These are phyloP conservation scores for Wickerhamomyces xylosicus DNA, from an alignment of 805 yeast genomes.

Conservation along the genomic window DNA sequence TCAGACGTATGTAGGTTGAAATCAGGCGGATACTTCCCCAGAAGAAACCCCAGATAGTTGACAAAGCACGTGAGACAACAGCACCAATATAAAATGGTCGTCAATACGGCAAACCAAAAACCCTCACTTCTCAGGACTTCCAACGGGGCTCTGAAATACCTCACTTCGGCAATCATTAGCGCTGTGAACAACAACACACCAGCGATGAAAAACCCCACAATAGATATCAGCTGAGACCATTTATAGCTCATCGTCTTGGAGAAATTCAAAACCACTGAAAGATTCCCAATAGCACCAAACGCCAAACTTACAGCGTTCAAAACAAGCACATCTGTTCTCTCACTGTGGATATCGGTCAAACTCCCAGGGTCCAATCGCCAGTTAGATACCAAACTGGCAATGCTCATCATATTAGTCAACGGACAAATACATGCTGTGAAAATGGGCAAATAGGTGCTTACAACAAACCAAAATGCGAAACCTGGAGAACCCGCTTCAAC, in stretches of 20 bases:
- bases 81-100: slow-evolving; percentile 48
- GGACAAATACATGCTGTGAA: slow-evolving; percentile 76
- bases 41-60: slow-evolving; percentile 53
- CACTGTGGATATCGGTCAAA: slow-evolving; percentile 16
- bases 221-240: slow-evolving; percentile 52
- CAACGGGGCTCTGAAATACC: slow-evolving; percentile 17
- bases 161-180: slow-evolving; percentile 27
- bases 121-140: slow-evolving; percentile 39
- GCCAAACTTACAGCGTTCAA: slow-evolving; percentile 55
- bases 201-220: slow-evolving; percentile 57
- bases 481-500: slow-evolving; percentile 9
- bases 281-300: slow-evolving; percentile 58
- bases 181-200: slow-evolving; percentile 40
- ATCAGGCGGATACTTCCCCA: slow-evolving; percentile 54
- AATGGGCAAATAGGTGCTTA: slow-evolving; percentile 65
- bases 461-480: slow-evolving; percentile 43
- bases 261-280: slow-evolving; percentile 62
- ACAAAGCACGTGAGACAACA: slow-evolving; percentile 42
- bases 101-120: slow-evolving; percentile 69
- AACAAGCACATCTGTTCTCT: slow-evolving; percentile 33
- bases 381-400: slow-evolving; percentile 57
- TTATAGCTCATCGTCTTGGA: slow-evolving; percentile 45
- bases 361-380: slow-evolving; percentile 42
- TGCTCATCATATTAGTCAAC: slow-evolving; percentile 60
- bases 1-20: slow-evolving; percentile 62